Evolutionary conservation across 2,329 filamentous ascomycete species (phyloP).

Genomic region (Diaporthe sp.): DNA sequence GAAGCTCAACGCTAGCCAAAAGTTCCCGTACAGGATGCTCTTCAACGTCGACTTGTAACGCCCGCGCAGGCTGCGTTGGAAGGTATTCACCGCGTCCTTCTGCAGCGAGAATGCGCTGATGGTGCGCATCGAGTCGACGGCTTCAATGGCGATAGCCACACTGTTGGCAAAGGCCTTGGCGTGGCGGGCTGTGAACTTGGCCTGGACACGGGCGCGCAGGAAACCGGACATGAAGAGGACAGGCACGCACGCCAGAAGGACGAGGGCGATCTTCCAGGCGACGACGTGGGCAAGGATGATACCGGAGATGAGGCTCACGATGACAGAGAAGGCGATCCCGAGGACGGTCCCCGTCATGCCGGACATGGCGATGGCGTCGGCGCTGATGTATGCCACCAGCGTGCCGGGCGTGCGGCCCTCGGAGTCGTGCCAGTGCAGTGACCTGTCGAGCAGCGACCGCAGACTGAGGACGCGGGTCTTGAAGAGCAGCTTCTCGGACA

Average conservation of each 20-base stretch:
- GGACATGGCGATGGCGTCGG: conserved; percentile 75
- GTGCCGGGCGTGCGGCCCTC: conserved; percentile 71
- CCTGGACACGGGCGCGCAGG: conserved; percentile 75
- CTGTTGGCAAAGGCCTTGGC: conserved; percentile 74
- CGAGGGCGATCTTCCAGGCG: conserved; percentile 82
- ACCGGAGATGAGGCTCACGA: conserved; percentile 76
- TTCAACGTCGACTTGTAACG: conserved; percentile 64
- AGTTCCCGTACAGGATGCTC: background rate
- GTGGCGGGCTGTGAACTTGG: conserved; percentile 72
- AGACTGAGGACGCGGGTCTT: conserved; percentile 68
- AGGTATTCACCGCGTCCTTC: conserved; percentile 64
- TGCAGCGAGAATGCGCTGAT: conserved; percentile 69
- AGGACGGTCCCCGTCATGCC: conserved; percentile 79
- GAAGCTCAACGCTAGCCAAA: conserved; percentile 20
- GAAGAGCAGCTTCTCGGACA: conserved; percentile 70
- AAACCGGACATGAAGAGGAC: conserved; percentile 77
- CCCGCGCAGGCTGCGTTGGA: conserved; percentile 62
- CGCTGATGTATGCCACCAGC: conserved; percentile 77
- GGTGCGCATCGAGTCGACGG: conserved; percentile 75
- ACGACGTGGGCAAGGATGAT: conserved; percentile 78
- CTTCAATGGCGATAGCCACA: conserved; percentile 75
- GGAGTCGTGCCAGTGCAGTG: conserved; percentile 76
- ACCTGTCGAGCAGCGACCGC: conserved; percentile 68
- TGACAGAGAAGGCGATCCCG: conserved; percentile 77
- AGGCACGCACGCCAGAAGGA: conserved; percentile 77